These are phyloP conservation scores for Aspergillus saccharolyticus DNA, from an alignment of 495 filamentous ascomycete genomes.

Conservation along the genomic window DNA sequence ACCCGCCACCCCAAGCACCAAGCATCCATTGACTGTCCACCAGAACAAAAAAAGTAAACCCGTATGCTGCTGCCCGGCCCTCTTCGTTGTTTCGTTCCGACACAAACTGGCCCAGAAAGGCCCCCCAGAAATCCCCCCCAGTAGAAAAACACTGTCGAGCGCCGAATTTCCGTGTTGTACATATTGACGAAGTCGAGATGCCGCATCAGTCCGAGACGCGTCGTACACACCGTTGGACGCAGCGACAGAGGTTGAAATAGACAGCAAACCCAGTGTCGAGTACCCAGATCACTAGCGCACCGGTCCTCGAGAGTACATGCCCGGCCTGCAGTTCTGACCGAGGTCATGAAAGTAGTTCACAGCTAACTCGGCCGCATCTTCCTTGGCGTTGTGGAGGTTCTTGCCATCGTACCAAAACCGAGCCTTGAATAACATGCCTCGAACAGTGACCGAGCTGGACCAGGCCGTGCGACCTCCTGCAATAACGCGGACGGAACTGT, in stretches of 20 bases:
- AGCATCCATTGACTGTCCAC: too few relatives aligned
- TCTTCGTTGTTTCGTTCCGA: too few relatives aligned
- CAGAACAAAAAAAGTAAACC: neutral
- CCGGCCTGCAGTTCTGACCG: neutral
- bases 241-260: neutral
- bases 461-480: slow-evolving; percentile 87
- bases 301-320: neutral
- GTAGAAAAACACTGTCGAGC: slow-evolving; percentile 25
- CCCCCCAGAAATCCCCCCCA: neutral
- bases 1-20: too few relatives aligned
- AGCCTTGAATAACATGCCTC: slow-evolving; percentile 52
- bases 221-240: slow-evolving; percentile 15
- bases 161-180: slow-evolving; percentile 21
- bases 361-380: slow-evolving; percentile 81
- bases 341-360: slow-evolving; percentile 36
- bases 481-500: slow-evolving; percentile 10
- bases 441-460: slow-evolving; percentile 67
- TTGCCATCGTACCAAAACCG: slow-evolving; percentile 91
- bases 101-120: too few relatives aligned
- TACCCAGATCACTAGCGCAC: neutral
- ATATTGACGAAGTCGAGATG: slow-evolving; percentile 21
- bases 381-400: slow-evolving; percentile 79
- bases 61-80: neutral
- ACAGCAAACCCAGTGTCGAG: neutral
- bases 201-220: slow-evolving; percentile 21